Conservation (phyloP, 2,329 filamentous ascomycete species). For the Pestalotiopsis sp. region DNA sequence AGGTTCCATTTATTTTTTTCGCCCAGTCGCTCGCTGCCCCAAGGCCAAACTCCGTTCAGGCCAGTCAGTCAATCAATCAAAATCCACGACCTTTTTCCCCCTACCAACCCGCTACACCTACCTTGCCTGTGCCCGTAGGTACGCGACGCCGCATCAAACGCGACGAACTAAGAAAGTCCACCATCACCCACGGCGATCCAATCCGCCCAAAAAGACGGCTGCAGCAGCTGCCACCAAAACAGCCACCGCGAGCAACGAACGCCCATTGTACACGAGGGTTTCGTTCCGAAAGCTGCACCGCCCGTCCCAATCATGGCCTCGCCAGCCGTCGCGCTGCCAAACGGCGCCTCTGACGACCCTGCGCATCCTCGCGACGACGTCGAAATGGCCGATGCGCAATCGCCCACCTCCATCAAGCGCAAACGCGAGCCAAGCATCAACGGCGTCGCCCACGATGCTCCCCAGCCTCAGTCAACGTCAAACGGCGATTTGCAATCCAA, state of each 20-base stretch:
- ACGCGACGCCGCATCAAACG: slow-evolving; percentile 12
- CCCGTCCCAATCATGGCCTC: slow-evolving; percentile 29
- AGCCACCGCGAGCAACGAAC: background rate
- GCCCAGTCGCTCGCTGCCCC: background rate
- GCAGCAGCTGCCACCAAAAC: background rate
- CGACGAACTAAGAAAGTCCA: slow-evolving; percentile 9
- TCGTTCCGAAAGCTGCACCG: background rate
- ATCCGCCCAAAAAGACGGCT: background rate
- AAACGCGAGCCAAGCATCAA: slow-evolving; percentile 32
- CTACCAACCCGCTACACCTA: slow-evolving; percentile 1
- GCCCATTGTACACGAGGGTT: background rate
- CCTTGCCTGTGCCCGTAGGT: background rate
- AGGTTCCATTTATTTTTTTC: slow-evolving; percentile 6
- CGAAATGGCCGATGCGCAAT: slow-evolving; percentile 14
- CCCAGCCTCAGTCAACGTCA: slow-evolving; percentile 14
- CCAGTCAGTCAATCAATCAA: slow-evolving; percentile 13
- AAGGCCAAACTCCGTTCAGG: slow-evolving; percentile 5
- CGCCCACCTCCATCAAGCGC: slow-evolving; percentile 27
- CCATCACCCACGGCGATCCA: background rate
- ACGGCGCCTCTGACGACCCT: slow-evolving; percentile 26
- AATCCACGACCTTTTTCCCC: slow-evolving; percentile 11
- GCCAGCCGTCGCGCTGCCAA: slow-evolving; percentile 29
- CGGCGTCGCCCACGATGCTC: slow-evolving; percentile 22
- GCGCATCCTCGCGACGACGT: slow-evolving; percentile 19
- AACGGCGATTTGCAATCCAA: slow-evolving; percentile 22